Base-by-base conservation (phyloP, 2,329 filamentous ascomycete species). In the Eurotiales sp. region DNA sequence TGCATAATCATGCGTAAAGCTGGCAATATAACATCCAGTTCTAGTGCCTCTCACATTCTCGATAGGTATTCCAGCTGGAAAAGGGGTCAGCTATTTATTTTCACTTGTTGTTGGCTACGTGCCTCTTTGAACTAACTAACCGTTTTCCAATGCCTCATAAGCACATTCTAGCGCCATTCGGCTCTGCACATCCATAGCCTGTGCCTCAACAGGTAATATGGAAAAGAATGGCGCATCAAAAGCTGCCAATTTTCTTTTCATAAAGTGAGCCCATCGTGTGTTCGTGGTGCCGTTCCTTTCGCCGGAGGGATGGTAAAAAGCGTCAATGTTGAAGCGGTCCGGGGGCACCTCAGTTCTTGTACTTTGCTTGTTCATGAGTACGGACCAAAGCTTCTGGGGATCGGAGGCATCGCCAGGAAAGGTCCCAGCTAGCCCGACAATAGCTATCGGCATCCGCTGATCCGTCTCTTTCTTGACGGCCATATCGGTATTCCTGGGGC, bases 91-190 rank as follows among this genome's bases (percentile, higher is more conserved):
- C n/a, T n/a, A n/a, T n/a, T n/a, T n/a, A n/a, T n/a, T n/a, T n/a
- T n/a, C n/a, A n/a, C n/a, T n/a, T n/a, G n/a, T n/a, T n/a, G n/a
- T n/a, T n/a, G n/a, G n/a, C n/a, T 66, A 21, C 50, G 14, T 11
- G 58, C 57, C 8, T 61, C 64, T 34, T 29, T 41, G 2, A 67
- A n/a, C 14, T 43, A 41, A 29, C 54, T 50, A 37, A 57, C 59
- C 58, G 17, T 51, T 68, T 43, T 74, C 71, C 1, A 81, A 56
- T 0, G 70, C 67, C 53, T 72, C 64, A 22, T 29, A 49, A 3
- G 43, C 14, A 11, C 17, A n/a, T 23, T 52, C 50, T 8, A 55
- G 22, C 30, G 46, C 21, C 14, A 54, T 42, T 14, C 53, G 45
- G 8, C 54, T 51, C 19, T 55, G 53, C 2, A 51, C 51, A 54